A percentile compares a stretch with the other conserved stretches of the same genome.
Conservation (phyloP, 495 filamentous ascomycete genomes). For the Rhypophila decipiens region DNA sequence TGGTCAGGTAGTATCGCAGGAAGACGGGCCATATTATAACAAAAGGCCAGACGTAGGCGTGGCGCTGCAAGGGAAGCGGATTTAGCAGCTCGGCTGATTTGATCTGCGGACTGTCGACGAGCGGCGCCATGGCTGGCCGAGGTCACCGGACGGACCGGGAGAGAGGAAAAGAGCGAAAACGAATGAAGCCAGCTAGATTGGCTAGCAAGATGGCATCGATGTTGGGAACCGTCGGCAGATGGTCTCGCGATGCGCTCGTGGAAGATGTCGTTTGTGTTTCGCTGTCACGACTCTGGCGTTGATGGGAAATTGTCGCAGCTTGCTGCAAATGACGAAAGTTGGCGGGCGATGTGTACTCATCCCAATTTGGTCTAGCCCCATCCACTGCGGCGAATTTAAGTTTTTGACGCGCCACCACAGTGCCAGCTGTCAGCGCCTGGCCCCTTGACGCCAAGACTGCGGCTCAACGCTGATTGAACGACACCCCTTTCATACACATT, state of each 20-base stretch:
- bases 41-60: constrained; percentile 91
- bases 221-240: too few species aligned
- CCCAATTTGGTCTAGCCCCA: background rate
- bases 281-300: background rate
- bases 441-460: too few species aligned
- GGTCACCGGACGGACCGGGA: background rate
- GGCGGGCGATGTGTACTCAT: background rate
- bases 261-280: background rate
- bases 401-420: too few species aligned
- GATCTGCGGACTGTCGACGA: constrained; percentile 90
- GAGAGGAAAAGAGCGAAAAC: background rate
- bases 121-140: constrained; percentile 43
- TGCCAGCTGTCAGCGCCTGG: too few species aligned
- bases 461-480: too few species aligned
- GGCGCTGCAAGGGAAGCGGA: constrained; percentile 72
- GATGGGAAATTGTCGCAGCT: background rate
- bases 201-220: constrained; percentile 17
- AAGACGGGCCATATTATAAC: constrained; percentile 85
- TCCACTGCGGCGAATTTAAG: too few species aligned
- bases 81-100: constrained; percentile 79
- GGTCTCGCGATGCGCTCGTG: too few species aligned
- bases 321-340: background rate
- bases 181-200: background rate
- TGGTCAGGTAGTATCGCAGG: constrained; percentile 74
- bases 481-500: too few species aligned